Base-by-base conservation (phyloP, 257 asterid species). In the Capsicum baccatum region DNA sequence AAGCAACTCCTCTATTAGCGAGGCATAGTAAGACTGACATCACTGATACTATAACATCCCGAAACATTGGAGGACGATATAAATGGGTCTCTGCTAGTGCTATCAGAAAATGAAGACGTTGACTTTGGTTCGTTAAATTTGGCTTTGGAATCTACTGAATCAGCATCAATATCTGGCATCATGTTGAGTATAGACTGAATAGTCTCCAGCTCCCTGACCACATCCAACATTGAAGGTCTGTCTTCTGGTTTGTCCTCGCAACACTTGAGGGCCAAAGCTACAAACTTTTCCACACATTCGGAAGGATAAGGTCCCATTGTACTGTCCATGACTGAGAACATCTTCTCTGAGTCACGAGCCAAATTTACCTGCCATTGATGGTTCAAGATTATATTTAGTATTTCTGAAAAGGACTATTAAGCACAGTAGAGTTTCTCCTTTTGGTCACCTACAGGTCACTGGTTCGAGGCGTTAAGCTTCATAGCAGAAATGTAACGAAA, bases 191-290 rank as follows among this genome's bases (percentile, higher is more conserved):
- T 78, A 54, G 82, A 78, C 26, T 78, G 50, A 78, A 78, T 92
- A 69, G 90, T 85, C 86, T 95, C 97, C 4, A 95, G 89, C 88
- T 95, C 98, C 69, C 98, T 90, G 11, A 94, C 98, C n/a, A 95
- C 95, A 59, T 95, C 97, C 84, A 87, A 64, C 92, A 94, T 93
- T 0, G 90, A 59, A 39, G 98, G 98, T 90, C 98, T 90, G 6
- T 84, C 89, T 62, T 92, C 94, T 57, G 95, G 94, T 79, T 92
- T 93, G 81, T 92, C 96, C 83, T 82, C n/a, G 50, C 96, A 92
- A 89, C 98, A 95, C 88, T 85, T 85, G 1, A 95, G 87, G n/a
- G 96, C 97, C 85, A 95, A 89, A 55, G 86, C 88, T 86, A 91
- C 84, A 85, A 95, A 90, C 88, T 80, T 92, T 84, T 92, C 92